Evolutionary conservation across 495 filamentous ascomycete genomes (phyloP), one percentile per base, ranked within the genome.

Genomic region (Xylaria longipes): DNA sequence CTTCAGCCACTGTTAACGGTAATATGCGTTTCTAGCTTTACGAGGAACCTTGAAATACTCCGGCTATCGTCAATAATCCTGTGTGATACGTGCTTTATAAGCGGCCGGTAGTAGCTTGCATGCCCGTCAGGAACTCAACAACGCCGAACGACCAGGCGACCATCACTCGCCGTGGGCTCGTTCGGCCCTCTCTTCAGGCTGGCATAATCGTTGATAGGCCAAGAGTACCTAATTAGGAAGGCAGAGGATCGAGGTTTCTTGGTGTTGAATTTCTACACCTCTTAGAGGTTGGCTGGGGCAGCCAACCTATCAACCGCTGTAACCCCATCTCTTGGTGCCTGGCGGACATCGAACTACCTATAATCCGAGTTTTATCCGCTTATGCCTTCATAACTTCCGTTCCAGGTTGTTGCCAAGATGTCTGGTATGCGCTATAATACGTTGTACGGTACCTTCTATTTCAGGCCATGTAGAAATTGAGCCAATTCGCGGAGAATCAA

Each of bases 1-100:
- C 45, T 65, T 72, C 52, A 70, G 65, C 70, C 66, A 66, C 58
- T 69, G 70, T 65, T 70, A 67, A 66, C 65, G 70, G 25, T 65
- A 57, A 70, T 72, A 67, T 67, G 43, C 45, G 45, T 67, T 66
- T 64, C 62, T 60, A 57, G 52, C 61, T 72, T 41, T 70, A 56
- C 61, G 73, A 62, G 29, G 68, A 61, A 66, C 14, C 50, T 71
- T 69, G 58, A n/a, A 67, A 54, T 27, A 56, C 64, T 54, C 31
- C 46, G 31, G 29, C 31, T 67, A 41, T 67, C 46, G n/a, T 56
- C n/a, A 41, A 39, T 56, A 41, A 67, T 54, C 31, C 15, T 33
- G 27, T 67, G 20, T 7, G 56, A 52, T 67, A 67, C 64, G 64
- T 54, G 45, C 11, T 6, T 67, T 56, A 33, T 56, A 66, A 52